Conservation (phyloP, 208 protist genomes). For the Trypanosoma platydactyli region DNA sequence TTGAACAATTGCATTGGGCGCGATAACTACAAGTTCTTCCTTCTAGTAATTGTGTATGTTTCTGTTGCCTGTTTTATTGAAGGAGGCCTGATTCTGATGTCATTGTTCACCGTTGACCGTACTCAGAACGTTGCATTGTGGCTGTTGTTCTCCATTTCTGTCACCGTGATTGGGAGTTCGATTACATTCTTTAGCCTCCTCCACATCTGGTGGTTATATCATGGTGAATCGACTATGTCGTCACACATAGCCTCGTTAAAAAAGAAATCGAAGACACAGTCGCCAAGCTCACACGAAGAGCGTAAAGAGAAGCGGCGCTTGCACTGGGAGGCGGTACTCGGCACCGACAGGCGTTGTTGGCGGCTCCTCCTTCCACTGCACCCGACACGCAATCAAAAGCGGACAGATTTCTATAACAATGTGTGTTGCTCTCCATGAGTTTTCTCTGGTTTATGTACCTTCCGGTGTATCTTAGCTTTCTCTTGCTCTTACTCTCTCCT, state of each 20-base stretch:
- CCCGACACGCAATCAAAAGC: background rate
- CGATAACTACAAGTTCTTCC: slow-evolving; percentile 87
- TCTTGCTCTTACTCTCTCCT: too few species aligned
- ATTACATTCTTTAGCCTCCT: slow-evolving; percentile 37
- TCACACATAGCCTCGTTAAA: slow-evolving; percentile 27
- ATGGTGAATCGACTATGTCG: slow-evolving; percentile 52
- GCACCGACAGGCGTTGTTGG: slow-evolving; percentile 27
- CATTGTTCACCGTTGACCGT: slow-evolving; percentile 42
- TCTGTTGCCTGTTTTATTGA: slow-evolving; percentile 29
- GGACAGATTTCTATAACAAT: background rate
- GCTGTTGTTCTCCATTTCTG: slow-evolving; percentile 30
- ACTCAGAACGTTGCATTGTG: slow-evolving; percentile 30
- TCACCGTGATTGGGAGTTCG: slow-evolving; percentile 26
- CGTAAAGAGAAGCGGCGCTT: slow-evolving; percentile 11
- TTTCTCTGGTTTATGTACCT: too few species aligned
- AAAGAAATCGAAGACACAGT: background rate
- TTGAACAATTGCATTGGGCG: slow-evolving; percentile 91
- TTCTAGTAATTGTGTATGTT: slow-evolving; percentile 72
- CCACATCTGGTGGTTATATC: slow-evolving; percentile 35
- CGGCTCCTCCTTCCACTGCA: slow-evolving; percentile 44
- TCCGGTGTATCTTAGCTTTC: too few species aligned
- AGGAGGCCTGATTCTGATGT: slow-evolving; percentile 34
- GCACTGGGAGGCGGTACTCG: slow-evolving; percentile 22
- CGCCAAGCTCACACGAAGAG: slow-evolving; percentile 16
- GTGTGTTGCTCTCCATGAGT: background rate